A percentile compares a stretch with the other conserved stretches of the same genome.
Conservation (phyloP, 768 basidiomycete species). For the Flagelloscypha sp. region DNA sequence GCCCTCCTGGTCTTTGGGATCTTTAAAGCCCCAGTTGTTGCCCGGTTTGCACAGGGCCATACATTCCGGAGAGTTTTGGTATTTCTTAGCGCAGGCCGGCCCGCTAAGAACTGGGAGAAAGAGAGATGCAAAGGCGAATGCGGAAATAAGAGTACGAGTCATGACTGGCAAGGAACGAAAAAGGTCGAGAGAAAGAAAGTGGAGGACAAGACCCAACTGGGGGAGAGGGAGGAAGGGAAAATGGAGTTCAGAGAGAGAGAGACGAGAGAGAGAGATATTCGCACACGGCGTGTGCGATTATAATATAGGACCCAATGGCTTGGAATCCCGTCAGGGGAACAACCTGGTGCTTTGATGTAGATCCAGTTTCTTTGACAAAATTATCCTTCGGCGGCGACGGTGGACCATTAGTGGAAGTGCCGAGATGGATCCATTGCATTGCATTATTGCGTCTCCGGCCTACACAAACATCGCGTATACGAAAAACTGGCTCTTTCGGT, state of each 20-base stretch:
- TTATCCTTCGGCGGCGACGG: too few relatives aligned
- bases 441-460: too few relatives aligned
- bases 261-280: slow-evolving; percentile 6
- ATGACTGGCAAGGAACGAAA: slow-evolving; percentile 29
- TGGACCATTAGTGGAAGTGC: too few relatives aligned
- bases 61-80: slow-evolving; percentile 27
- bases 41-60: slow-evolving; percentile 29
- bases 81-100: slow-evolving; percentile 35
- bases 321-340: too few relatives aligned
- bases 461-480: too few relatives aligned
- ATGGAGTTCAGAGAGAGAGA: slow-evolving; percentile 11
- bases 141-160: slow-evolving; percentile 24
- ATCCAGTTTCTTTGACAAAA: too few relatives aligned
- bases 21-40: slow-evolving; percentile 42
- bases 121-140: slow-evolving; percentile 23
- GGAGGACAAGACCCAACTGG: slow-evolving; percentile 13
- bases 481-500: too few relatives aligned
- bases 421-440: too few relatives aligned
- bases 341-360: too few relatives aligned
- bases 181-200: slow-evolving; percentile 15
- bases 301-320: too few relatives aligned
- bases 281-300: too few relatives aligned
- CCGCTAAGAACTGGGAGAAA: slow-evolving; percentile 34
- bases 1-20: too few relatives aligned
- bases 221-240: slow-evolving; percentile 2